These are phyloP conservation scores for Coniferiporia sulphurascens DNA, from an alignment of 1,284 basidiomycete genomes.

Conservation along the genomic window DNA sequence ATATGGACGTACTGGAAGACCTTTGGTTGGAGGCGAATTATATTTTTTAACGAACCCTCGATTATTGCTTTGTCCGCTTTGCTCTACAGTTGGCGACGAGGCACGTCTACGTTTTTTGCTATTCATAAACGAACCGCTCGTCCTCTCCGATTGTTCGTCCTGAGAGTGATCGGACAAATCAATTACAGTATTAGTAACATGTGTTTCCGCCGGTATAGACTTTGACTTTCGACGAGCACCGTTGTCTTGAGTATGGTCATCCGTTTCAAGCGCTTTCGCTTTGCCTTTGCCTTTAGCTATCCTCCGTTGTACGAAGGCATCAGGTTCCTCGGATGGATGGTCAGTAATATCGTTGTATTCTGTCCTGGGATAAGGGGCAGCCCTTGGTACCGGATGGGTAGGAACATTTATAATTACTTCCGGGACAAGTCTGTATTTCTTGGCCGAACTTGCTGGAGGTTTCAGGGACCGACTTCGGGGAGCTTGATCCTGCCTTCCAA, in stretches of 20 bases:
- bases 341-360: not conserved
- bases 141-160: not conserved
- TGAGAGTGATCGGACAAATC: not conserved
- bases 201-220: not conserved
- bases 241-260: not conserved
- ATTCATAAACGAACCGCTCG: not conserved
- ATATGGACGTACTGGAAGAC: not conserved
- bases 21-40: not conserved
- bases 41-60: not conserved
- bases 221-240: not conserved
- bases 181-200: not conserved
- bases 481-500: not conserved
- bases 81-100: not conserved
- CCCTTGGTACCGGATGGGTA: not conserved
- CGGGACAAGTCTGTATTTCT: not conserved
- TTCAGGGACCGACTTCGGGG: not conserved
- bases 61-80: not conserved
- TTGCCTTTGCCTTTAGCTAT: slow-evolving; percentile 7
- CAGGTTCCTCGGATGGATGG: not conserved
- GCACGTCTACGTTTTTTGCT: slow-evolving; percentile 7
- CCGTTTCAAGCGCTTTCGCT: not conserved
- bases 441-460: not conserved
- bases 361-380: not conserved
- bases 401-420: slow-evolving; percentile 8
- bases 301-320: not conserved